These are phyloP conservation scores for Colletotrichum gigasporum DNA, from an alignment of 2,329 filamentous ascomycete species.

Conservation along the genomic window DNA sequence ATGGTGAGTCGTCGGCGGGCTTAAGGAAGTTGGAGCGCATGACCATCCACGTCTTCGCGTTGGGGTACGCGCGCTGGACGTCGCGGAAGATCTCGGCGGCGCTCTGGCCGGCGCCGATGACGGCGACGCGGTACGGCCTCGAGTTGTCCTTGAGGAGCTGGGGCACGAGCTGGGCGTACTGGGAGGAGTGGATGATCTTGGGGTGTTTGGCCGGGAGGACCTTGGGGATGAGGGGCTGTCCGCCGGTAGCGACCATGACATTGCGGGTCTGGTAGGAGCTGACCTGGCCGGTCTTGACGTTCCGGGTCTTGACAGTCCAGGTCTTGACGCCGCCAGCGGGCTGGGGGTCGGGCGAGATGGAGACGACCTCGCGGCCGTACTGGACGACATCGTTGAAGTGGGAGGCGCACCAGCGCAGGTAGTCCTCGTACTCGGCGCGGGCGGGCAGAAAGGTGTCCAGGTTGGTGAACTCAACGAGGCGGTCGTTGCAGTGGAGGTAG, in stretches of 20 bases:
- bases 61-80: conserved; percentile 82
- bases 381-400: conserved; percentile 78
- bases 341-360: conserved; percentile 64
- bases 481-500: conserved; percentile 83
- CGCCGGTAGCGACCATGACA: conserved; percentile 69
- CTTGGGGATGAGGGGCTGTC: conserved; percentile 75
- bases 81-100: conserved; percentile 96
- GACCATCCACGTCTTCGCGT: conserved; percentile 78
- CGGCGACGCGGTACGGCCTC: conserved; percentile 77
- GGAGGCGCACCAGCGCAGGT: conserved; percentile 89
- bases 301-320: conserved; percentile 75
- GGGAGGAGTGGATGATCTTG: conserved; percentile 86
- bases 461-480: conserved; percentile 93
- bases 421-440: conserved; percentile 92
- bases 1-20: conserved; percentile 95
- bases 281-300: conserved; percentile 64
- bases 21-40: conserved; percentile 86
- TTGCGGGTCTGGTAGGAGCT: conserved; percentile 68
- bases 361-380: conserved; percentile 81
- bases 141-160: conserved; percentile 65
- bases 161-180: conserved; percentile 76
- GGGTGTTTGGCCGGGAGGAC: conserved; percentile 75
- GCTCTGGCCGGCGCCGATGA: conserved; percentile 90
- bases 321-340: conserved; percentile 62
- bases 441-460: conserved; percentile 88